A percentile compares a stretch with the other conserved stretches of the same genome.
Conservation (phyloP, 768 basidiomycete genomes). For the Kwoniella dejecticola region DNA sequence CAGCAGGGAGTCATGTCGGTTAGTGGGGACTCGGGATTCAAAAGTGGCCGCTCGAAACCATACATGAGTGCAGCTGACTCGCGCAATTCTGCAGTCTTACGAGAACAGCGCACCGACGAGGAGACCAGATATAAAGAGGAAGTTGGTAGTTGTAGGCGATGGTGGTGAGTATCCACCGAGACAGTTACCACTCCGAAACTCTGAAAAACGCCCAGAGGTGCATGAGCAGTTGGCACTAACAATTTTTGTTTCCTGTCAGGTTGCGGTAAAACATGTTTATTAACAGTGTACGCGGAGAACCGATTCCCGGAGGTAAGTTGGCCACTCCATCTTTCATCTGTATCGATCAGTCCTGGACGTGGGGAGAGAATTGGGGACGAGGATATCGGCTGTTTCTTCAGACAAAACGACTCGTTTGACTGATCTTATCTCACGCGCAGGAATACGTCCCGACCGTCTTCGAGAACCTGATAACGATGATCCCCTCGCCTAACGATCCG, state of each 20-base stretch:
- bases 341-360: too few species aligned
- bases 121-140: slow-evolving; percentile 50
- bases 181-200: not conserved
- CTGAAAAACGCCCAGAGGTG: too few species aligned
- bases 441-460: slow-evolving; percentile 56
- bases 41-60: too few species aligned
- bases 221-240: not conserved
- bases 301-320: slow-evolving; percentile 54
- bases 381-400: too few species aligned
- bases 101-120: slow-evolving; percentile 25
- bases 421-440: slow-evolving; percentile 17
- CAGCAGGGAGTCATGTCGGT: slow-evolving; percentile 20
- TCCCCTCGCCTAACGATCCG: slow-evolving; percentile 51
- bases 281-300: slow-evolving; percentile 55
- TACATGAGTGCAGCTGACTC: too few species aligned
- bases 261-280: slow-evolving; percentile 55
- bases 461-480: slow-evolving; percentile 52
- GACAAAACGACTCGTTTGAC: too few species aligned
- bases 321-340: too few species aligned
- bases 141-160: slow-evolving; percentile 53
- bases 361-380: too few species aligned
- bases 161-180: slow-evolving; percentile 43
- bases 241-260: slow-evolving; percentile 23
- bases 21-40: too few species aligned
- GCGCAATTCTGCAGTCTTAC: slow-evolving; percentile 5